A percentile compares a stretch with the other conserved stretches of the same genome.
Conservation (phyloP, 495 filamentous ascomycete genomes). For the Penicillium lagena region DNA sequence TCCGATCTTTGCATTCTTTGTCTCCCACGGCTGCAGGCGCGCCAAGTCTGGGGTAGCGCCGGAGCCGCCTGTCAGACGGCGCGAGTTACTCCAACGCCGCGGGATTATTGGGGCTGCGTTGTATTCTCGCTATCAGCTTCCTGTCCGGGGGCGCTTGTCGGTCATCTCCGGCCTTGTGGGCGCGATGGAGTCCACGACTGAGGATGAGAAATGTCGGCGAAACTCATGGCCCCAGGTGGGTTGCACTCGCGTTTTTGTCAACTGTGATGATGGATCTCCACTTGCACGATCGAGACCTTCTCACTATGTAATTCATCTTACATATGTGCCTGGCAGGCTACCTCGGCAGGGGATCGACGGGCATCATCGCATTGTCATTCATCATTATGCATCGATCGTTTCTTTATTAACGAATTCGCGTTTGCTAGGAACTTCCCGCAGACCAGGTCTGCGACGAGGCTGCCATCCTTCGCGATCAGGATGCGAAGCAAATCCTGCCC, state of each 20-base stretch:
- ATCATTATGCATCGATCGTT: too few relatives aligned
- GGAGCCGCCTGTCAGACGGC: too few relatives aligned
- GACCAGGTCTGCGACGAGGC: slow-evolving; percentile 8
- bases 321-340: not conserved
- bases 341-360: not conserved
- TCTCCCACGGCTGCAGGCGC: too few relatives aligned
- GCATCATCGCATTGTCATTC: too few relatives aligned
- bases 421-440: slow-evolving; percentile 1
- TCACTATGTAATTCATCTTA: not conserved
- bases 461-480: slow-evolving; percentile 27
- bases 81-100: too few relatives aligned
- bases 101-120: too few relatives aligned
- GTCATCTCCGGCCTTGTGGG: too few relatives aligned
- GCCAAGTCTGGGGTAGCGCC: too few relatives aligned
- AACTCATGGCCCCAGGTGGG: slow-evolving; percentile 11
- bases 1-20: too few relatives aligned
- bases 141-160: too few relatives aligned
- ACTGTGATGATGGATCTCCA: not conserved
- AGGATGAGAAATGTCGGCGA: slow-evolving; percentile 6
- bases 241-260: not conserved
- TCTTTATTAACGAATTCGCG: not conserved
- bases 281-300: not conserved
- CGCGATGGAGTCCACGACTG: not conserved
- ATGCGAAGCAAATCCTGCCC: slow-evolving; percentile 31
- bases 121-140: too few relatives aligned